phyloP scores from a whole-genome alignment of 805 yeast genomes.

The Isabelozyma rhagii region DNA sequence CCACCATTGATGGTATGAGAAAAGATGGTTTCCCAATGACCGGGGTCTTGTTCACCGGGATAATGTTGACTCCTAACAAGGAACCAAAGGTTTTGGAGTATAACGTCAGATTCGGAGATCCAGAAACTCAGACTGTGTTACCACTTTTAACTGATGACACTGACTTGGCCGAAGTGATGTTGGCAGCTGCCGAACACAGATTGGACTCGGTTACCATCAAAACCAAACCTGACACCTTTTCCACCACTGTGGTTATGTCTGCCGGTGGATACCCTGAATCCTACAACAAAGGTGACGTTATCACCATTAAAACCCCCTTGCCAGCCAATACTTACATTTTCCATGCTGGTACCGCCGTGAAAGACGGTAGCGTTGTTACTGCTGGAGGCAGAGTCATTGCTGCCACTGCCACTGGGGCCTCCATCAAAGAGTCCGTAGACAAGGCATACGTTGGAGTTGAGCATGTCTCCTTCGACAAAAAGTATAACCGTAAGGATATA shows the following conservation, averaged over 20 bases:
- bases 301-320: conserved; percentile 48
- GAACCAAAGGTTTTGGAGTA: conserved; percentile 97
- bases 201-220: conserved; percentile 73
- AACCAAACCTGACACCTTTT: conserved; percentile 54
- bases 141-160: conserved; percentile 79
- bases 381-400: conserved; percentile 98
- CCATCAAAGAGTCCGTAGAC: conserved; percentile 77
- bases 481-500: conserved; percentile 87
- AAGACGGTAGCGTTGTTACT: conserved; percentile 65
- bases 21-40: conserved; percentile 92
- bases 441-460: conserved; percentile 85
- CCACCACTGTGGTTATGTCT: conserved; percentile 92
- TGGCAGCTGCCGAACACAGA: conserved; percentile 93
- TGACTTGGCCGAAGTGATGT: conserved; percentile 89
- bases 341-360: conserved; percentile 89
- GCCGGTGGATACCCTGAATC: conserved; percentile 96
- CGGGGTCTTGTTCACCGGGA: conserved; percentile 93
- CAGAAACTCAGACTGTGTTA: conserved; percentile 95
- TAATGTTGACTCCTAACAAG: conserved; percentile 72
- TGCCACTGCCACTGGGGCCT: conserved; percentile 76
- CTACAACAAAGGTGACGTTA: conserved; percentile 83
- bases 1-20: conserved; percentile 95
- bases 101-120: conserved; percentile 98
- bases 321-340: conserved; percentile 70
- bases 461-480: conserved; percentile 65